Evolutionary conservation across 371 early-diverging fungal genomes (phyloP).

Genomic region (Circinella umbellata): DNA sequence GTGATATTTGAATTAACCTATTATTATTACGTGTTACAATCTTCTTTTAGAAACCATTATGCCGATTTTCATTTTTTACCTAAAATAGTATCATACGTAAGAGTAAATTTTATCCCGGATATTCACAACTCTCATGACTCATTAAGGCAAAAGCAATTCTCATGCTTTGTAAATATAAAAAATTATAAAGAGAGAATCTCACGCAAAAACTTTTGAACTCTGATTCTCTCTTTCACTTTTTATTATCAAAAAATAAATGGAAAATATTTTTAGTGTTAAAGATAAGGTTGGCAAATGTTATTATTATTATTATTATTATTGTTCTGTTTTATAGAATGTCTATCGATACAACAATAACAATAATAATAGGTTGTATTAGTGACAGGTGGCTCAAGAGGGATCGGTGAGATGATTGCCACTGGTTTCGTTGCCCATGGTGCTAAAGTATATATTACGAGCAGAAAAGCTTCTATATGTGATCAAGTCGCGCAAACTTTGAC

Average conservation of each 20-base stretch:
- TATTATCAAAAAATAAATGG: neutral
- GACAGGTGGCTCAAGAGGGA: slow-evolving; percentile 88
- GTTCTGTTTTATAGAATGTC: neutral
- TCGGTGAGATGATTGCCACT: slow-evolving; percentile 76
- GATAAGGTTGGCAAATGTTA: slow-evolving; percentile 8
- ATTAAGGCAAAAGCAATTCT: neutral
- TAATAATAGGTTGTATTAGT: slow-evolving; percentile 78
- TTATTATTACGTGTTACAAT: too few species aligned
- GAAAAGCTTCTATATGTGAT: slow-evolving; percentile 24
- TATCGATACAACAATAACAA: too few species aligned
- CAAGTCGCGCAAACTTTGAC: slow-evolving; percentile 56
- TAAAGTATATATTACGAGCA: slow-evolving; percentile 77
- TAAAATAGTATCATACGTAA: neutral
- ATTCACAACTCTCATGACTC: slow-evolving; percentile 1
- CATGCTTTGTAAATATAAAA: neutral
- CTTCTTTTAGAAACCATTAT: too few species aligned
- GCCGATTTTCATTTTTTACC: too few species aligned
- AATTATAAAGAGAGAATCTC: neutral
- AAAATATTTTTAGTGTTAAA: neutral
- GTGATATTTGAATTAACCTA: too few species aligned
- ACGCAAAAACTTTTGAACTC: neutral
- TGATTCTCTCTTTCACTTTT: neutral
- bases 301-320: neutral
- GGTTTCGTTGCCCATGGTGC: slow-evolving; percentile 70
- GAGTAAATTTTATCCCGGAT: neutral